Evolutionary conservation across 371 early-diverging fungal species (phyloP).

Genomic region (Quaeritorhiza haematococci): DNA sequence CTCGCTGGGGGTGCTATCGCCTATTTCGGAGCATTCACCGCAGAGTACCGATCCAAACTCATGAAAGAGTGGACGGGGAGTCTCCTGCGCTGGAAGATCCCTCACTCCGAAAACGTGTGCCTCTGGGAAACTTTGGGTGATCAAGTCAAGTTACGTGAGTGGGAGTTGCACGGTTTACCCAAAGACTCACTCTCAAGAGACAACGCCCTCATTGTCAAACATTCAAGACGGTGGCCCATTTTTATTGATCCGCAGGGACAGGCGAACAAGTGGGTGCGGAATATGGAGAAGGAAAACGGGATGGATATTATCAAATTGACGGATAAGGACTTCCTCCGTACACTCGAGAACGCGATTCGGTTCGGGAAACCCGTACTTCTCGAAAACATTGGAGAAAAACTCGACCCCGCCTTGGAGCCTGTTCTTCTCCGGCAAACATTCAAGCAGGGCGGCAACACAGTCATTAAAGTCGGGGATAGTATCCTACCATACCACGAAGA

Average conservation of each 20-base stretch:
- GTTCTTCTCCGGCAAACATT: constrained; percentile 48
- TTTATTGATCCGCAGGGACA: constrained; percentile 61
- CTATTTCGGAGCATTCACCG: constrained; percentile 51
- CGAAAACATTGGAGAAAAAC: constrained; percentile 50
- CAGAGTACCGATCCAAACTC: constrained; percentile 42
- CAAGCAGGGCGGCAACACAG: constrained; percentile 49
- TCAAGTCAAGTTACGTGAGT: constrained; percentile 32
- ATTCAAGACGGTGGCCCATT: constrained; percentile 54
- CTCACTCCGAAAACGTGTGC: constrained; percentile 45
- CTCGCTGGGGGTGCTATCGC: constrained; percentile 47
- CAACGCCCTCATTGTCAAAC: constrained; percentile 50
- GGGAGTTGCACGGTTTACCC: constrained; percentile 51
- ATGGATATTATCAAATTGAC: constrained; percentile 52
- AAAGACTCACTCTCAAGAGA: constrained; percentile 49
- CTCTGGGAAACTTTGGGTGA: constrained; percentile 53
- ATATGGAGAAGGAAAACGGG: constrained; percentile 50
- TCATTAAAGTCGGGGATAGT: constrained; percentile 56
- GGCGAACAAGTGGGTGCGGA: constrained; percentile 59
- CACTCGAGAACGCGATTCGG: constrained; percentile 54
- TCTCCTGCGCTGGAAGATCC: constrained; percentile 42
- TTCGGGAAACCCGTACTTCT: constrained; percentile 56
- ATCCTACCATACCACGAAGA: constrained; percentile 56
- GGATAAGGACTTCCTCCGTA: constrained; percentile 51
- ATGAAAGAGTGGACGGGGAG: constrained; percentile 43
- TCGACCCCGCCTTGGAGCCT: constrained; percentile 56